A percentile compares a stretch with the other conserved stretches of the same genome.
These are phyloP conservation scores for Teratosphaeria pseudoeucalypti DNA, from an alignment of 2,329 filamentous ascomycete genomes.

Conservation along the genomic window DNA sequence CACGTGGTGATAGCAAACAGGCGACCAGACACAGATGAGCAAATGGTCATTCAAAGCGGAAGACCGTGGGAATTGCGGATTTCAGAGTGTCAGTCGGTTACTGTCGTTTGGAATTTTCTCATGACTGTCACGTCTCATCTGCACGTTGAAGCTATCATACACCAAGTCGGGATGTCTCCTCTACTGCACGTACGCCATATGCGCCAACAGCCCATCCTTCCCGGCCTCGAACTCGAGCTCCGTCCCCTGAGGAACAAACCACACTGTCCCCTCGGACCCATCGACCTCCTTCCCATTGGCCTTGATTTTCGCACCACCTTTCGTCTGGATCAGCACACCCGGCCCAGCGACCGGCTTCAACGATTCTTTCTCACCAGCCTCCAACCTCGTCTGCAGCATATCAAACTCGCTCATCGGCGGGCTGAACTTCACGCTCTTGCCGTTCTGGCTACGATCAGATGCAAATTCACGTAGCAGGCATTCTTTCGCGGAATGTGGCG, in stretches of 20 bases:
- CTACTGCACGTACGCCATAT: slow-evolving; percentile 38
- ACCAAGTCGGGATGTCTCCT: not conserved
- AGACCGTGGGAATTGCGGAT: not conserved
- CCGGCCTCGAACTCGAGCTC: slow-evolving; percentile 37
- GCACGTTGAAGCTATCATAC: not conserved
- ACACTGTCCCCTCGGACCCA: slow-evolving; percentile 53
- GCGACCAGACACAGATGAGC: not conserved
- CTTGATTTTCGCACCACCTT: slow-evolving; percentile 47
- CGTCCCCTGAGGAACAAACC: slow-evolving; percentile 52
- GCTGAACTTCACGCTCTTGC: slow-evolving; percentile 53
- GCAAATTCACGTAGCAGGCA: slow-evolving; percentile 42
- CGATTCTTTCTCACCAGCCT: slow-evolving; percentile 47
- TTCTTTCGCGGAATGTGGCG: slow-evolving; percentile 48
- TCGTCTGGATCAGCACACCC: slow-evolving; percentile 52
- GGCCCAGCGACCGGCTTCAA: slow-evolving; percentile 49
- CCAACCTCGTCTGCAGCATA: slow-evolving; percentile 52
- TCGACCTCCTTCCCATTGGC: slow-evolving; percentile 43
- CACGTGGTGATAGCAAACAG: not conserved
- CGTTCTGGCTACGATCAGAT: slow-evolving; percentile 44
- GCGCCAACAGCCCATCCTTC: slow-evolving; percentile 36
- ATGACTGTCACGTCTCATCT: not conserved
- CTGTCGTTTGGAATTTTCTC: not conserved
- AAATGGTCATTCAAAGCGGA: not conserved
- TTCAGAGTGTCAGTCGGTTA: not conserved
- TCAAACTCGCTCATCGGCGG: slow-evolving; percentile 65